A percentile compares a stretch with the other conserved stretches of the same genome.
Conservation (phyloP, 768 basidiomycete genomes). For the Hygrophorus pudorinus region DNA sequence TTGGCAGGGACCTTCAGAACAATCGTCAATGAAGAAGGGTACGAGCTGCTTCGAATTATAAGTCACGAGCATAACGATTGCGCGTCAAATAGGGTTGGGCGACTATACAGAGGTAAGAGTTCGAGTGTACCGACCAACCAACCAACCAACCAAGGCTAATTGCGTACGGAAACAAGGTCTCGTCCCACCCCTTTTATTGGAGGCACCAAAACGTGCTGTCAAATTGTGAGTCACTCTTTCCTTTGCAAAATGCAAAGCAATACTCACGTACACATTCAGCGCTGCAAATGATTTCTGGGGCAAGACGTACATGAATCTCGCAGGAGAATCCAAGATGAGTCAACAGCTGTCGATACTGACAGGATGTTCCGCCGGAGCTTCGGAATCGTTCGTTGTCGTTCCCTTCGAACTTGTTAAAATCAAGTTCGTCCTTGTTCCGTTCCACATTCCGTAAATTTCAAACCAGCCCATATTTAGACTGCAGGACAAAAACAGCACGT, state of each 20-base stretch:
- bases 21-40: slow-evolving; percentile 92
- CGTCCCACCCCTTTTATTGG: slow-evolving; percentile 88
- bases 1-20: slow-evolving; percentile 74
- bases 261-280: slow-evolving; percentile 22
- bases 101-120: slow-evolving; percentile 74
- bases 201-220: slow-evolving; percentile 96
- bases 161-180: slow-evolving; percentile 42
- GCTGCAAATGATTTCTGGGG: slow-evolving; percentile 97
- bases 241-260: neutral
- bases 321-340: slow-evolving; percentile 79
- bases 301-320: slow-evolving; percentile 50
- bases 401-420: slow-evolving; percentile 96
- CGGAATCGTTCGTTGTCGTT: slow-evolving; percentile 90
- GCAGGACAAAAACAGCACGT: slow-evolving; percentile 89
- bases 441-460: neutral
- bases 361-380: slow-evolving; percentile 90
- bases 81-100: slow-evolving; percentile 42
- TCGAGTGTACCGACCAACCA: neutral
- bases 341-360: slow-evolving; percentile 82
- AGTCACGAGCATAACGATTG: slow-evolving; percentile 12
- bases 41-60: slow-evolving; percentile 3
- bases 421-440: slow-evolving; percentile 32
- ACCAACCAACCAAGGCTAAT: neutral
- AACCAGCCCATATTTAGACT: slow-evolving; percentile 33
- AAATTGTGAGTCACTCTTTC: slow-evolving; percentile 58